Evolutionary conservation across 1,284 basidiomycete genomes (phyloP), one percentile per base, ranked within the genome.

Genomic region (Tilletiopsis washingtonensis): DNA sequence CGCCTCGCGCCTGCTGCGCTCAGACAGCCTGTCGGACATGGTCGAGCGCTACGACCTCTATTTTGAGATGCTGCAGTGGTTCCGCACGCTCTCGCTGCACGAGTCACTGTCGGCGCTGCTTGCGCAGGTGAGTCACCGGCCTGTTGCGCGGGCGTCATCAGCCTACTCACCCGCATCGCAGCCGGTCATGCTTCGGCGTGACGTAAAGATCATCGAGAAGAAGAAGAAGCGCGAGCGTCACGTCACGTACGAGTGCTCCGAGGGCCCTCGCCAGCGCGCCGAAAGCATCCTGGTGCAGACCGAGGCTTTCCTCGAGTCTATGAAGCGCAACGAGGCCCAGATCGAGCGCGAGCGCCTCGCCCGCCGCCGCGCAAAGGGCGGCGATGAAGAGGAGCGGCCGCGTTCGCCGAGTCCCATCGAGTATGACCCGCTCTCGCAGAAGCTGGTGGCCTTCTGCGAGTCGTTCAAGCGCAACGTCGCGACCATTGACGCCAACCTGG

Each of bases 11-110:
- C 80, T 93, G 32, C 78, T 94, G 25, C 80, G 86, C 54, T 91
- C 91, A 63, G 90, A 91, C 72, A 91, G 89, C 9, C 76, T 94
- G 34, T 80, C 86, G 38, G 90, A 93, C 69, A 91, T 93, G 88
- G 86, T 84, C 14, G 87, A 89, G 57, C 82, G 90, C 14, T 82
- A 82, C 3, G 77, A 82, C 5, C 76, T 94, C n/a, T 94, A 91
- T 73, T 84, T 85, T 67, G 87, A 90, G 62, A 74, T 93, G 15
- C 80, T 93, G 47, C 82, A 86, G 61, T 93, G 90, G 90, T 78
- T 93, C 6, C 9, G 87, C 86, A 88, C 85, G 2, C 85, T 93
- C 37, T 14, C 38, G 38, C 11, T 11, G 17, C 38, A 39, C 21
- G 38, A 39, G 19, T 17, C 38, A 21, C 38, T 39, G 9, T 14